Evolutionary conservation across 371 early-diverging fungal species (phyloP), one percentile per base, ranked within the genome.

Genomic region (Mucor circinelloides): DNA sequence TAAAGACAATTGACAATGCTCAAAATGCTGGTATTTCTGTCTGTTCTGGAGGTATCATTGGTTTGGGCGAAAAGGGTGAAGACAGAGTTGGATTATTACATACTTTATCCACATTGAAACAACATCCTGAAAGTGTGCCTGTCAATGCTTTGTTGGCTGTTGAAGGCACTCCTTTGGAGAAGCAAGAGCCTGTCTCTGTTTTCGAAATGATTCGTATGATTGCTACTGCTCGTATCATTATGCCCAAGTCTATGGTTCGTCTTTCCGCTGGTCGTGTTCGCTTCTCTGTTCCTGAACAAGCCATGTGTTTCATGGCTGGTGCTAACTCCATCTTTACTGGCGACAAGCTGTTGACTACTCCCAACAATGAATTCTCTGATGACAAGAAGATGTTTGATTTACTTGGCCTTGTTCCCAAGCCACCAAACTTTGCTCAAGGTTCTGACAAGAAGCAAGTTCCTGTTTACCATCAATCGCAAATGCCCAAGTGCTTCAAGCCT

Each of bases 11-110:
- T 70, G 78, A 85, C 19, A 79, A 91, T 68, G 94, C 91, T 63
- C 90, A 90, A 42, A 88, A 90, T 23, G 93, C 93, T 38, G 94
- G 94, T 67, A 92, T 94, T 65, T 87, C 88, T 25, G 94, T 94
- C n/a, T 94, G 95, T 77, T 91, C 92, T 8, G 95, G 95, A 55
- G 95, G 95, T 58, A 94, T 94, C 69, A 93, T 94, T 81, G 95
- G 95, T 46, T 75, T 94, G 23, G 95, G 95, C 27, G 95, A 94
- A 73, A 75, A 81, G 30, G 85, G 86, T 40, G 84, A 83, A 44
- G 95, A 94, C 71, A 87, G 93, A 44, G 91, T 94, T 27, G 91
- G 91, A 25, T 81, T 94, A 82, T 81, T 94, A 30, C 87, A 91
- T 66, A 93, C 93, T 0, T 79, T 94, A 7, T 85, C 93, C 13